phyloP scores from a whole-genome alignment of 441 rosid species.

The Pelargonium fulgidum region DNA sequence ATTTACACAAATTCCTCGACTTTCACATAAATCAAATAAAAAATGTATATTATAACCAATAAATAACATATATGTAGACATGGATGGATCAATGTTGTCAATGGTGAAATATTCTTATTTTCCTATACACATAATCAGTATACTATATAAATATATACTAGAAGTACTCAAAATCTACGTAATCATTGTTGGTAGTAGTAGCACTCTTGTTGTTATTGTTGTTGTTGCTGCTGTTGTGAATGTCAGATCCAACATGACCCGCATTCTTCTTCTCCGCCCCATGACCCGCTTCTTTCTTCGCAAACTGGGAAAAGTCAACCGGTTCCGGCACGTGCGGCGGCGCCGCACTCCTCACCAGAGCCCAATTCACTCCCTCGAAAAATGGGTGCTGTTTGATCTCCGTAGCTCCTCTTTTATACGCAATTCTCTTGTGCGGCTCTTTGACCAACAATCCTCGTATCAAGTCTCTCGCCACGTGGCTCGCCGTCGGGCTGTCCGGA shows the following conservation, averaged over 20 bases:
- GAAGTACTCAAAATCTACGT: conserved; percentile 73
- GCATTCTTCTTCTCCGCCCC: conserved; percentile 29
- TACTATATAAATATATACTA: conserved; percentile 22
- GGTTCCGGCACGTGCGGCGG: conserved; percentile 95
- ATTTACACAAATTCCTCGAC: too few species aligned
- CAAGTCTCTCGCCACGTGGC: conserved; percentile 74
- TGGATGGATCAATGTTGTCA: too few species aligned
- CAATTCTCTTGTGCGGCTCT: conserved; percentile 85
- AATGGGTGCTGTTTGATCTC: conserved; percentile 98
- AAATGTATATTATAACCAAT: too few species aligned
- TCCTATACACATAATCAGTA: too few species aligned
- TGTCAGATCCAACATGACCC: conserved; percentile 23
- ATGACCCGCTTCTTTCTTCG: conserved; percentile 40
- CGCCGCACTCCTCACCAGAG: conserved; percentile 87
- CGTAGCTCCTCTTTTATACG: conserved; percentile 91
- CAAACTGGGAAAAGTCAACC: conserved; percentile 55
- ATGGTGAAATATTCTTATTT: too few species aligned
- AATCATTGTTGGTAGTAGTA: conserved; percentile 33
- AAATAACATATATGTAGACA: too few species aligned
- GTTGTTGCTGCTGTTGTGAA: conserved; percentile 13
- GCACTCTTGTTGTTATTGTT: too few species aligned
- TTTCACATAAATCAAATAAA: too few species aligned
- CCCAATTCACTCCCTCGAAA: conserved; percentile 97
- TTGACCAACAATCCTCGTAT: conserved; percentile 77
- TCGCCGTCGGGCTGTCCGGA: conserved; percentile 82